These are phyloP conservation scores for Cicer pinnatifidum DNA, from an alignment of 306 rosid genomes.

Conservation along the genomic window DNA sequence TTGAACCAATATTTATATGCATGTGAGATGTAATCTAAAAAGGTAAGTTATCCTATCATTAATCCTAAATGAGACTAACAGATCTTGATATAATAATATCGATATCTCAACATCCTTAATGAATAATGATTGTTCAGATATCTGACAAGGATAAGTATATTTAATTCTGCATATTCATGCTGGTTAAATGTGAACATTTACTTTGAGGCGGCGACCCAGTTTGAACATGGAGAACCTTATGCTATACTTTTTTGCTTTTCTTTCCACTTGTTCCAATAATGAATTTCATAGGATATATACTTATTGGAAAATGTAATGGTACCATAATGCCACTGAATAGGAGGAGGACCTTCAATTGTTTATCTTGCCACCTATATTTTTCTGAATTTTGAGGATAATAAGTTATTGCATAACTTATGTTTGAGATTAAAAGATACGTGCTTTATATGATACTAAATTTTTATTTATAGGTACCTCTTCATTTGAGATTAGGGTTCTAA, in stretches of 20 bases:
- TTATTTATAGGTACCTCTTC: constrained; percentile 11
- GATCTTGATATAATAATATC: too few relatives aligned
- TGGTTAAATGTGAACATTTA: constrained; percentile 16
- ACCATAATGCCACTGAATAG: not conserved
- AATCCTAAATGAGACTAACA: too few relatives aligned
- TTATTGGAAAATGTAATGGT: not conserved
- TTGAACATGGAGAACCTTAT: not conserved
- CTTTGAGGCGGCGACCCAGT: not conserved
- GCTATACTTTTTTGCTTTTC: not conserved
- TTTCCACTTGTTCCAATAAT: not conserved
- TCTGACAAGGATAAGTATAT: constrained; percentile 24
- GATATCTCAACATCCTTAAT: not conserved
- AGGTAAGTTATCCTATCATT: too few relatives aligned
- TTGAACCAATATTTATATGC: too few relatives aligned
- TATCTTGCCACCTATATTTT: constrained; percentile 1
- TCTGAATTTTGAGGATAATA: constrained; percentile 8
- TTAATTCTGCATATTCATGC: constrained; percentile 15
- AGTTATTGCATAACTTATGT: not conserved
- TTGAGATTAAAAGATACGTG: not conserved
- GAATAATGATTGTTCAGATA: not conserved
- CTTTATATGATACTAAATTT: not conserved
- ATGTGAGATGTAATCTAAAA: too few relatives aligned
- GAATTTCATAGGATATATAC: not conserved
- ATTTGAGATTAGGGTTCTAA: not conserved
- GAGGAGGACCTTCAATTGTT: not conserved